Conservation (phyloP, 1,139 yeast genomes). For the Zygosaccharomyces sapae region DNA sequence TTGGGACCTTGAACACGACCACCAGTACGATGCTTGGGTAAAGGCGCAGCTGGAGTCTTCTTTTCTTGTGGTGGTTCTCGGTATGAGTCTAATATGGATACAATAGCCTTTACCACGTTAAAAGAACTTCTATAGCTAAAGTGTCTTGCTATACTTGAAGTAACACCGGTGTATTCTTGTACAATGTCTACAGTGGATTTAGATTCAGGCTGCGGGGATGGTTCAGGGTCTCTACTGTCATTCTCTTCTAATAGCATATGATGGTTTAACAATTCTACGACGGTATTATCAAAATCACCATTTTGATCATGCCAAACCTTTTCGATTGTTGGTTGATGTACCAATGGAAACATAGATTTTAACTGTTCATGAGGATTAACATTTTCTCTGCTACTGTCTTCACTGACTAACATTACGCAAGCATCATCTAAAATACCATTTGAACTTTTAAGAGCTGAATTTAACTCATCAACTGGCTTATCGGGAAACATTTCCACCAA, state of each 20-base stretch:
- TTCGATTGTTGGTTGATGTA: constrained; percentile 10
- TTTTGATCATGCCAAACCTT: constrained; percentile 14
- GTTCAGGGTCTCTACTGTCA: constrained; percentile 2
- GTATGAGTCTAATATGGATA: constrained; percentile 19
- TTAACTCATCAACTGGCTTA: constrained; percentile 11
- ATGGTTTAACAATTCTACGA: constrained; percentile 22
- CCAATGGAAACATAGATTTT: constrained; percentile 18
- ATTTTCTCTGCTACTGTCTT: constrained; percentile 8
- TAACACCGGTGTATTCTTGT: constrained; percentile 20
- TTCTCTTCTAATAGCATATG: constrained; percentile 18
- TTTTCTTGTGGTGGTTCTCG: constrained; percentile 6
- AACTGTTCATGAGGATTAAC: constrained; percentile 12
- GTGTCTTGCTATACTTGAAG: constrained; percentile 19
- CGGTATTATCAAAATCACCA: constrained; percentile 15
- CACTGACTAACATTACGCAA: constrained; percentile 27
- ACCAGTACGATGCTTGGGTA: constrained; percentile 4
- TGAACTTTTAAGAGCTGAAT: constrained; percentile 21
- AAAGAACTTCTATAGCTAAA: constrained; percentile 19
- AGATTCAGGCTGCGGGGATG: constrained; percentile 9
- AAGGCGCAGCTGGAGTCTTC: not conserved
- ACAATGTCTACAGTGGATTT: constrained; percentile 13
- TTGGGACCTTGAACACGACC: constrained; percentile 23
- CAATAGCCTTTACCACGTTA: constrained; percentile 20
- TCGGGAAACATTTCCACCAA: constrained; percentile 26
- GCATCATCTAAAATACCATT: constrained; percentile 27